Evolutionary conservation across 2,329 filamentous ascomycete genomes (phyloP).

Genomic region (Scedosporium aurantiacum): DNA sequence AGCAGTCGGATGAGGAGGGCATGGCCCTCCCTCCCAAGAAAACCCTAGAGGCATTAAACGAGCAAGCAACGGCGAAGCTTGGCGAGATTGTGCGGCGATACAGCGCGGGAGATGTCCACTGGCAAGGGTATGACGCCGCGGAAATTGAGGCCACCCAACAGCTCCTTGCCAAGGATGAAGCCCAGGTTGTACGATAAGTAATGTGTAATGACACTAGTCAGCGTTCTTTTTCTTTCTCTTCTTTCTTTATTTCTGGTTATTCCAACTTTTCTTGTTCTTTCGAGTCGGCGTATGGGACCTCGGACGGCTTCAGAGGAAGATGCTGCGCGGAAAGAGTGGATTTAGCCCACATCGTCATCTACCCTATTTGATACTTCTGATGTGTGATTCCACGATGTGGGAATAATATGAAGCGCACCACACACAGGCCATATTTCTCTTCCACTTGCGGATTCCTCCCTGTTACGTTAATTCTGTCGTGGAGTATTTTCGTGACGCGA

Average conservation of each 20-base stretch:
- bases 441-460: no score
- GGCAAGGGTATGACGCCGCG: constrained; percentile 60
- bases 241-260: not conserved
- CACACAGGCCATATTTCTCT: no score
- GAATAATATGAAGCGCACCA: no score
- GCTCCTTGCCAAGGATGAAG: constrained; percentile 46
- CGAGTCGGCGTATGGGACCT: not conserved
- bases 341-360: not conserved
- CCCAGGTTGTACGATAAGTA: constrained; percentile 29
- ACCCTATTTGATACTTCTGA: no score
- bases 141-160: constrained; percentile 64
- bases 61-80: constrained; percentile 62
- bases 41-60: constrained; percentile 57
- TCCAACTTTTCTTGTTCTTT: not conserved
- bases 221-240: not conserved
- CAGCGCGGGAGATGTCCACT: constrained; percentile 48
- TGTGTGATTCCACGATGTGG: no score
- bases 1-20: constrained; percentile 35
- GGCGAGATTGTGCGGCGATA: constrained; percentile 62
- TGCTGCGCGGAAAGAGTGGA: not conserved
- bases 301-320: not conserved
- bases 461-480: not conserved
- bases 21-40: constrained; percentile 43
- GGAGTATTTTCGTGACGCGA: not conserved
- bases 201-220: not conserved